A percentile compares a stretch with the other conserved stretches of the same genome.
phyloP scores from a whole-genome alignment of 2,329 filamentous ascomycete species.

The Tympanopsis confertula region DNA sequence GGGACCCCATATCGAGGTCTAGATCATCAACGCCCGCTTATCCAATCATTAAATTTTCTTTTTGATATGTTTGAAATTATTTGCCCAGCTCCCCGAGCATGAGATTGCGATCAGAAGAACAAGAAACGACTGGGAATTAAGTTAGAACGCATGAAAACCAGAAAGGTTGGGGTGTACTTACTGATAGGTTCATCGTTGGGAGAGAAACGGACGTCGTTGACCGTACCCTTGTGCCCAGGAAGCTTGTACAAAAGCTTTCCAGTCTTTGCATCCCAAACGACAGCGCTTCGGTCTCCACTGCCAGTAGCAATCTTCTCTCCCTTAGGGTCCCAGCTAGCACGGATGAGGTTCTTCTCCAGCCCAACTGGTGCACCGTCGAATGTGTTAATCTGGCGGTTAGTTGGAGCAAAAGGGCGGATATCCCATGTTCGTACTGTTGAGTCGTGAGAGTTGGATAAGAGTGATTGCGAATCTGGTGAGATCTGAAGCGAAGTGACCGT shows the following conservation, averaged over 20 bases:
- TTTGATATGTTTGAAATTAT: constrained; percentile 3
- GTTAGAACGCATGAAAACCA: background rate
- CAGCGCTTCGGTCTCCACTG: constrained; percentile 78
- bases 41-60: background rate
- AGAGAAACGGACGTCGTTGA: constrained; percentile 88
- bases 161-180: constrained; percentile 34
- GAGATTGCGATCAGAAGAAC: background rate
- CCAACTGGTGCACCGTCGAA: constrained; percentile 86
- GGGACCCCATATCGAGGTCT: too few species aligned
- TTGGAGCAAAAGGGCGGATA: constrained; percentile 83
- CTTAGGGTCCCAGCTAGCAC: constrained; percentile 77
- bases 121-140: background rate
- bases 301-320: constrained; percentile 82
- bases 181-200: constrained; percentile 75
- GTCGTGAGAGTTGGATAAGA: constrained; percentile 88
- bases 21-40: constrained; percentile 10
- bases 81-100: constrained; percentile 1
- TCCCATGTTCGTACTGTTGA: constrained; percentile 93
- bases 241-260: constrained; percentile 90
- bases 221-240: constrained; percentile 86
- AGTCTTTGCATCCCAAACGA: constrained; percentile 81
- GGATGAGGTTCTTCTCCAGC: constrained; percentile 81
- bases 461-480: constrained; percentile 83
- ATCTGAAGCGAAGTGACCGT: constrained; percentile 81
- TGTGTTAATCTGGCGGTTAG: constrained; percentile 71